Conservation (phyloP, 2,329 filamentous ascomycete genomes). For the Samsoniella hepiali region DNA sequence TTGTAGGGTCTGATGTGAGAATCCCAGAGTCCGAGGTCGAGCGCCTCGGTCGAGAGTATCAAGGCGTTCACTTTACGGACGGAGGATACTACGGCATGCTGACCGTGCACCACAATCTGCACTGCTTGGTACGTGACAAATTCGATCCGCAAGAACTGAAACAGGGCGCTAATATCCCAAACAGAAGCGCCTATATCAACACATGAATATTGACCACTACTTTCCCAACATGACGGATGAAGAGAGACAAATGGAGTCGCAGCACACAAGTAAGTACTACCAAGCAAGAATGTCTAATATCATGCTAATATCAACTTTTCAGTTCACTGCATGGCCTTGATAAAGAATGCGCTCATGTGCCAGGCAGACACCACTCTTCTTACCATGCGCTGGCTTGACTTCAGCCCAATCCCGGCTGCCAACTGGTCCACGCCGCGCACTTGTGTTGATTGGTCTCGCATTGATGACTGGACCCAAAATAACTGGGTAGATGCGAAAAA, state of each 20-base stretch:
- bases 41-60: constrained; percentile 5
- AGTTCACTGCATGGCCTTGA: constrained; percentile 8
- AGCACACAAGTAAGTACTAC: constrained; percentile 2
- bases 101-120: neutral
- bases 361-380: constrained; percentile 7
- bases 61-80: constrained; percentile 5
- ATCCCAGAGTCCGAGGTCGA: constrained; percentile 4
- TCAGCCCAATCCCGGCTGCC: constrained; percentile 1
- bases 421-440: constrained; percentile 10
- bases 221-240: constrained; percentile 10
- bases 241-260: constrained; percentile 5
- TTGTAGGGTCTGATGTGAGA: constrained; percentile 2
- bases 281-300: neutral
- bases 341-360: constrained; percentile 8
- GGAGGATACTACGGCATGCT: constrained; percentile 9
- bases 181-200: constrained; percentile 8
- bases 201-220: constrained; percentile 9
- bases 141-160: neutral
- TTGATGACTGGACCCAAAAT: constrained; percentile 3
- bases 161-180: neutral
- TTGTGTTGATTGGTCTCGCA: constrained; percentile 5
- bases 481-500: constrained; percentile 8
- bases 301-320: neutral
- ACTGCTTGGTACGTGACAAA: neutral
- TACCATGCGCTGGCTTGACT: constrained; percentile 8